phyloP scores from a whole-genome alignment of 164 flowering plant species.

The Kalanchoe fedtschenkoi region DNA sequence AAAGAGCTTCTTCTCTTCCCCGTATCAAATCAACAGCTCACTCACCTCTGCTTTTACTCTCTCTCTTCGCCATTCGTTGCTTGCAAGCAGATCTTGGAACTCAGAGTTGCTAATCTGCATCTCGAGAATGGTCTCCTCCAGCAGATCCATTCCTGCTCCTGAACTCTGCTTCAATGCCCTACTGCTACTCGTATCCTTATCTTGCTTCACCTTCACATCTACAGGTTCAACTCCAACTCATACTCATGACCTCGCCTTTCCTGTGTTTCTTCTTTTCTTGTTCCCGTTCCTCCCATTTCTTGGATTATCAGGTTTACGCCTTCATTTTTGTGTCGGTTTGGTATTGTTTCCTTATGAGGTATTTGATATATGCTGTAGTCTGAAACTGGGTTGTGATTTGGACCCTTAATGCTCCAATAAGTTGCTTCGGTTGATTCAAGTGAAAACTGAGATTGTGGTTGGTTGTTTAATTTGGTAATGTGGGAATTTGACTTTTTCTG shows the following conservation, averaged over 20 bases:
- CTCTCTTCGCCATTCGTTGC: background rate
- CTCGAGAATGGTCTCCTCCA: background rate
- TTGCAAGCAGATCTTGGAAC: background rate
- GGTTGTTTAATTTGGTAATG: background rate
- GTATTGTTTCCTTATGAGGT: too few relatives aligned
- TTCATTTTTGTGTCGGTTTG: too few relatives aligned
- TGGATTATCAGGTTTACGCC: too few relatives aligned
- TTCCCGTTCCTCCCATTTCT: background rate
- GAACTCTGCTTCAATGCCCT: background rate
- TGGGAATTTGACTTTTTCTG: background rate
- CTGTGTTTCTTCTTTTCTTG: background rate
- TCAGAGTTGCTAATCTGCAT: background rate
- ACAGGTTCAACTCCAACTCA: background rate
- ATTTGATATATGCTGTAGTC: too few relatives aligned
- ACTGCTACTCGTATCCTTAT: background rate
- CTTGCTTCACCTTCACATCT: slow-evolving; percentile 6
- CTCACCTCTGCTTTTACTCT: background rate
- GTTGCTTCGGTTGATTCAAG: too few relatives aligned
- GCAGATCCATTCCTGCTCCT: background rate
- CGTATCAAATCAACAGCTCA: background rate
- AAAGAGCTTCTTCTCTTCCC: background rate
- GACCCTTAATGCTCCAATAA: too few relatives aligned
- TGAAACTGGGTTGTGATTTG: too few relatives aligned
- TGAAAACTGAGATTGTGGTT: background rate
- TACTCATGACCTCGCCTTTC: background rate